Percentiles rank a stretch among this genome's conserved stretches.
Conservation (phyloP, 345 rosid genomes). For the Populus ilicifolia region DNA sequence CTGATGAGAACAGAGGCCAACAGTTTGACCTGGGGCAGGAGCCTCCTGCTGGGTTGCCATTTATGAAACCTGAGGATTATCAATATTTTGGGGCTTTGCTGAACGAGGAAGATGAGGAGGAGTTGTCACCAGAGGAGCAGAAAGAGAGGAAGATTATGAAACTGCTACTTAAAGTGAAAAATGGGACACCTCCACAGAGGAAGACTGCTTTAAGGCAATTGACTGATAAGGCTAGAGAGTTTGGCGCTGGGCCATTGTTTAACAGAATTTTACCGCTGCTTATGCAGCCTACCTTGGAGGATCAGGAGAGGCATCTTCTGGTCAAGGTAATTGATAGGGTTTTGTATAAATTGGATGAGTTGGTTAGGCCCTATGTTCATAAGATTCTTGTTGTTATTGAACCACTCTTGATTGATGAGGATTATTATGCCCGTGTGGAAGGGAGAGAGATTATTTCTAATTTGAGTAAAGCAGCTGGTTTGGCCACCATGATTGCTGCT, state of each 20-base stretch:
- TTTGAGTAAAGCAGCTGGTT: conserved; percentile 96
- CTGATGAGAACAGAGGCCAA: conserved; percentile 93
- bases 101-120: conserved; percentile 92
- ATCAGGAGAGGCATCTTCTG: conserved; percentile 98
- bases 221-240: conserved; percentile 94
- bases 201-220: conserved; percentile 96
- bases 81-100: conserved; percentile 83
- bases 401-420: conserved; percentile 97
- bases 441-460: conserved; percentile 98
- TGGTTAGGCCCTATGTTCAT: conserved; percentile 95
- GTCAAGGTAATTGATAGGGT: conserved; percentile 97
- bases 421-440: conserved; percentile 98
- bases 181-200: conserved; percentile 97
- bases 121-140: conserved; percentile 86
- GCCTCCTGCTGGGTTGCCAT: conserved; percentile 82
- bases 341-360: conserved; percentile 87
- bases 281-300: conserved; percentile 98
- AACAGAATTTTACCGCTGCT: conserved; percentile 84
- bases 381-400: conserved; percentile 98
- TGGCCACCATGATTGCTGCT: conserved; percentile 99
- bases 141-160: conserved; percentile 98
- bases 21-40: conserved; percentile 95
- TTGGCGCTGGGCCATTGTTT: conserved; percentile 96
- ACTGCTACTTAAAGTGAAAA: conserved; percentile 90
- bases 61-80: conserved; percentile 98